These are phyloP conservation scores for Narthecium ossifragum DNA, from an alignment of 106 monocot species.

Conservation along the genomic window DNA sequence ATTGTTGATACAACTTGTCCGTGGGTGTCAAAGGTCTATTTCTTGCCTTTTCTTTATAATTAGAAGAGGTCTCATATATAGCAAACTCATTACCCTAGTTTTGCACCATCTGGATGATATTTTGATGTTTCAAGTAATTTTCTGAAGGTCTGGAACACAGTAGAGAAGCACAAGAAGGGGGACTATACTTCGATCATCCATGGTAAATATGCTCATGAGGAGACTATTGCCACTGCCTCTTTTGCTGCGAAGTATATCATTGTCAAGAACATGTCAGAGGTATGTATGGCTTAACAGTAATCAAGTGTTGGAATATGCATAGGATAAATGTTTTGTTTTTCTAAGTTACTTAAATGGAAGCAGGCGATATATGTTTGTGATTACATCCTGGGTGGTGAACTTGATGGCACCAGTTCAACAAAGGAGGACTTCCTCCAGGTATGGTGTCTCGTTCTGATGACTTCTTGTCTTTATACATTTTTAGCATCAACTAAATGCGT, in stretches of 20 bases:
- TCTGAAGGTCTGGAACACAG: slow-evolving; percentile 85
- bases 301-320: background rate
- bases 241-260: slow-evolving; percentile 87
- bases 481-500: too few species aligned
- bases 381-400: slow-evolving; percentile 90
- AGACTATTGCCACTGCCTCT: slow-evolving; percentile 92
- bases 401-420: slow-evolving; percentile 90
- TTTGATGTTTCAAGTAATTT: background rate
- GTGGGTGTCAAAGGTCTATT: slow-evolving; percentile 94
- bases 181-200: slow-evolving; percentile 97
- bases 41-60: background rate
- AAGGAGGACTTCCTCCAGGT: slow-evolving; percentile 84
- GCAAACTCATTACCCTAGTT: background rate
- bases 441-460: background rate
- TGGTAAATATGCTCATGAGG: slow-evolving; percentile 93
- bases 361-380: slow-evolving; percentile 95
- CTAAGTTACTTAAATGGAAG: slow-evolving; percentile 1
- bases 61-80: too few species aligned
- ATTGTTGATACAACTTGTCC: slow-evolving; percentile 99
- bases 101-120: background rate
- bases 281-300: slow-evolving; percentile 7
- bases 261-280: slow-evolving; percentile 92
- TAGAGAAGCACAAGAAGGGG: slow-evolving; percentile 95
- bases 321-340: background rate
- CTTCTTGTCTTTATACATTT: too few species aligned